phyloP scores from a whole-genome alignment of 1,284 basidiomycete species.

The Ceratobasidium papillatum region DNA sequence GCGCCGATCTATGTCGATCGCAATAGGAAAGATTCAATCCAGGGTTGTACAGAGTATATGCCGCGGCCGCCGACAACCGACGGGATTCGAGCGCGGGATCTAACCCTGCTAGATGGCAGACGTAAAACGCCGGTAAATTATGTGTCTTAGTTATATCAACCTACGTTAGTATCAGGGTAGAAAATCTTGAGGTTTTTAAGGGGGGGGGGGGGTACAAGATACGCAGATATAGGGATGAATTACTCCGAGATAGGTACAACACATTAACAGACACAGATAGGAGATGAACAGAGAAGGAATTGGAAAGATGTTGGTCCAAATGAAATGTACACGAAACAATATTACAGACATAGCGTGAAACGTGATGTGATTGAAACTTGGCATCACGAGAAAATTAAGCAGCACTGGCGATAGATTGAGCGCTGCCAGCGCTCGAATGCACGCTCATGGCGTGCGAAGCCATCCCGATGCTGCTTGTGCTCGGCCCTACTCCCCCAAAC shows the following conservation, averaged over 20 bases:
- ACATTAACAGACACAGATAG: not conserved
- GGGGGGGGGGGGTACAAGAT: not conserved
- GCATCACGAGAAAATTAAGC: not conserved
- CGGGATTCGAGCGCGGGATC: not conserved
- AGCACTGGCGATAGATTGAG: slow-evolving; percentile 11
- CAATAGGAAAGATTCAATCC: not conserved
- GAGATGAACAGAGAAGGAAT: too few species aligned
- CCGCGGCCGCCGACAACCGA: not conserved
- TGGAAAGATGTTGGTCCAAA: too few species aligned
- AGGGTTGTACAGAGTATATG: not conserved
- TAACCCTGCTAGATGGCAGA: not conserved
- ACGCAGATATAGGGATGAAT: not conserved
- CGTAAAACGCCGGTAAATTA: not conserved
- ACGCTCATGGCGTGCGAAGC: slow-evolving; percentile 6
- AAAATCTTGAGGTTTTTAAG: not conserved
- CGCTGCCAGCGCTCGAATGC: slow-evolving; percentile 7
- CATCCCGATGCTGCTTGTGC: slow-evolving; percentile 5
- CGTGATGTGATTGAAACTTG: not conserved
- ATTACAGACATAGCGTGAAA: not conserved
- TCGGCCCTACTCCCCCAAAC: not conserved
- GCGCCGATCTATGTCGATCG: not conserved
- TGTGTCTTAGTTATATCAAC: not conserved
- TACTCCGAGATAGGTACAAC: not conserved
- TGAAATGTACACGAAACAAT: not conserved
- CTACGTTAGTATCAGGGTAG: not conserved